Conservation (phyloP, 176 grass and related monocot genomes). For the Chrysopogon serrulatus region DNA sequence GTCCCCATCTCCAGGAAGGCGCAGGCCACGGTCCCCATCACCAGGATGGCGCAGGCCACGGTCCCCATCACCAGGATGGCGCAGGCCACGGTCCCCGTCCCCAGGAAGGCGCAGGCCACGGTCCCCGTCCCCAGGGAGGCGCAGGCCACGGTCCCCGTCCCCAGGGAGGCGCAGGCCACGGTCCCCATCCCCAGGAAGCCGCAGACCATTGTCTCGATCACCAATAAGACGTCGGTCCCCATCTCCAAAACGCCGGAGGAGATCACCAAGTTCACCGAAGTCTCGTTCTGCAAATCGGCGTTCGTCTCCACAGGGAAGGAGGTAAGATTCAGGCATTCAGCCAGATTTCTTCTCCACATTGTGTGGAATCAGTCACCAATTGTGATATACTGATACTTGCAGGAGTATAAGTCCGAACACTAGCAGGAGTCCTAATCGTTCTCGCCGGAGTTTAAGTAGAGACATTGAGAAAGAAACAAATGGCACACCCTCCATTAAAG, state of each 20-base stretch:
- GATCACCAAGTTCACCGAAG: constrained; percentile 38
- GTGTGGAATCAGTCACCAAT: constrained; percentile 8
- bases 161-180: constrained; percentile 12
- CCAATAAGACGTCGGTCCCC: constrained; percentile 11
- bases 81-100: constrained; percentile 24
- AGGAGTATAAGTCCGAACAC: constrained; percentile 55
- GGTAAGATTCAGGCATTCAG: constrained; percentile 13
- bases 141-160: constrained; percentile 23
- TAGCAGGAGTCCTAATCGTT: constrained; percentile 52
- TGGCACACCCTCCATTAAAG: constrained; percentile 17
- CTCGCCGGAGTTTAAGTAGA: constrained; percentile 44
- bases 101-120: constrained; percentile 12
- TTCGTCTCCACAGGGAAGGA: constrained; percentile 40
- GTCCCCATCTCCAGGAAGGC: constrained; percentile 40
- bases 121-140: constrained; percentile 16
- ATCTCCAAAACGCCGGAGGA: constrained; percentile 43
- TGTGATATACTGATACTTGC: constrained; percentile 16
- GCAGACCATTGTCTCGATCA: neutral
- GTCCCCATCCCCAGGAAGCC: constrained; percentile 23
- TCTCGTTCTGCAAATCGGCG: constrained; percentile 29
- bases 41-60: constrained; percentile 14
- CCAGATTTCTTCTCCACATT: neutral
- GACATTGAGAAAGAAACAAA: constrained; percentile 48
- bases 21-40: constrained; percentile 30
- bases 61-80: constrained; percentile 28